Evolutionary conservation across 345 rosid genomes (phyloP).

Genomic region (Stellera chamaejasme): DNA sequence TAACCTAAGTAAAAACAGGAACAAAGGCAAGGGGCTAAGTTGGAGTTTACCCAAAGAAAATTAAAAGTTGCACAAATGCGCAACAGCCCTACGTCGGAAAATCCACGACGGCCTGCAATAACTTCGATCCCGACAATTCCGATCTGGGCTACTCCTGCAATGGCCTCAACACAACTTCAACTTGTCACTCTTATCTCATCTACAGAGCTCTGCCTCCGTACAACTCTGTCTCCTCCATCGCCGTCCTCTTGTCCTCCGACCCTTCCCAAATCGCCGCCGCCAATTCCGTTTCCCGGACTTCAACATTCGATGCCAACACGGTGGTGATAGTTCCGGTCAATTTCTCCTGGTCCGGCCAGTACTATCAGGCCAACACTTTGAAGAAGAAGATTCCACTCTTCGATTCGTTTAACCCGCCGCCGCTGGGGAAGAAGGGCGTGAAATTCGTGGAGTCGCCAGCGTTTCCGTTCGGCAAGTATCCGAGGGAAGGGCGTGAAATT

Average conservation of each 20-base stretch:
- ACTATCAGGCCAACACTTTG: slow-evolving; percentile 44
- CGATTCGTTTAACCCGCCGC: slow-evolving; percentile 65
- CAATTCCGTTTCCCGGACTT: slow-evolving; percentile 34
- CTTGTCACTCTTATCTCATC: slow-evolving; percentile 47
- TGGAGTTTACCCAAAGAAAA: no score
- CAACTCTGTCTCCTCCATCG: slow-evolving; percentile 38
- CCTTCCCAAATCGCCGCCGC: slow-evolving; percentile 36
- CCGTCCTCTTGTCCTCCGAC: slow-evolving; percentile 39
- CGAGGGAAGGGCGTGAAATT: slow-evolving; percentile 49
- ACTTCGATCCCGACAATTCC: slow-evolving; percentile 29
- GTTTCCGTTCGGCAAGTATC: slow-evolving; percentile 51
- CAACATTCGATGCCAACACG: slow-evolving; percentile 29
- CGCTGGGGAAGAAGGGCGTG: slow-evolving; percentile 46
- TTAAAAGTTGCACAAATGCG: slow-evolving; percentile 31
- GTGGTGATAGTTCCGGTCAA: slow-evolving; percentile 56
- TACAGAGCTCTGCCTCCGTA: slow-evolving; percentile 58
- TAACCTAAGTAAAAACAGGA: no score
- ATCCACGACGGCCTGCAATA: slow-evolving; percentile 32
- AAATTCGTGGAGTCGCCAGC: slow-evolving; percentile 74
- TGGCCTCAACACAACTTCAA: slow-evolving; percentile 48
- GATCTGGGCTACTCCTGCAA: slow-evolving; percentile 71
- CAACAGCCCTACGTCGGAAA: slow-evolving; percentile 63
- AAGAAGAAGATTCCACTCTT: slow-evolving; percentile 80
- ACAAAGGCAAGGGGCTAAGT: no score
- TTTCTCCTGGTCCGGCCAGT: slow-evolving; percentile 56